These are phyloP conservation scores for Diaporthe sp. DNA, from an alignment of 2,329 filamentous ascomycete genomes.

Conservation along the genomic window DNA sequence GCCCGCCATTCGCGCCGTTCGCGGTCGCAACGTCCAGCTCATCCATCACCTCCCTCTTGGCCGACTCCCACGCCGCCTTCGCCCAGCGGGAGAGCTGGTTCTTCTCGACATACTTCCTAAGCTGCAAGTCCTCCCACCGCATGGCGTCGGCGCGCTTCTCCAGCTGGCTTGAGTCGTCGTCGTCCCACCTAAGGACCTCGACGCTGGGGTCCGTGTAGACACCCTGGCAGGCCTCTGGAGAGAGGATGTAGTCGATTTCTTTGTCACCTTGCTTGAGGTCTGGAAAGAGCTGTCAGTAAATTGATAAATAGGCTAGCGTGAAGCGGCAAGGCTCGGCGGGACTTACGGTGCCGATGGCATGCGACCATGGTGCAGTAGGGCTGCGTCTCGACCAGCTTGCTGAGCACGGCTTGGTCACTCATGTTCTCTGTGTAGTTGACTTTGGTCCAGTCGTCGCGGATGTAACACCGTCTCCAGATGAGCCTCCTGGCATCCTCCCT, in stretches of 20 bases:
- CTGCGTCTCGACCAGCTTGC: slow-evolving; percentile 74
- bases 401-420: slow-evolving; percentile 77
- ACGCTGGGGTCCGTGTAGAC: slow-evolving; percentile 74
- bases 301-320: slow-evolving; percentile 38
- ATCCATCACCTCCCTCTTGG: slow-evolving; percentile 46
- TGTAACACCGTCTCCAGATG: slow-evolving; percentile 90
- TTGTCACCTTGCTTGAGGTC: slow-evolving; percentile 54
- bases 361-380: slow-evolving; percentile 77
- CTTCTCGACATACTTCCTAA: slow-evolving; percentile 76
- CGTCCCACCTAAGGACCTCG: slow-evolving; percentile 64
- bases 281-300: slow-evolving; percentile 48
- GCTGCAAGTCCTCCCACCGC: slow-evolving; percentile 76
- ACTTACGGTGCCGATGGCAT: slow-evolving; percentile 76
- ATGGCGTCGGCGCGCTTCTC: slow-evolving; percentile 80
- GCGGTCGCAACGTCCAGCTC: slow-evolving; percentile 24
- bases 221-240: slow-evolving; percentile 68
- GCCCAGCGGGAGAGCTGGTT: slow-evolving; percentile 80
- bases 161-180: slow-evolving; percentile 74
- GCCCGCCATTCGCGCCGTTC: slow-evolving; percentile 35
- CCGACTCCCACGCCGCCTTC: slow-evolving; percentile 54
- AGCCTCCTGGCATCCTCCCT: slow-evolving; percentile 70
- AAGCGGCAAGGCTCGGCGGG: not conserved
- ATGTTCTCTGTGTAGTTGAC: slow-evolving; percentile 84
- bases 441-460: slow-evolving; percentile 86
- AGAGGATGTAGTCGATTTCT: slow-evolving; percentile 60